Conservation (phyloP, 2,329 filamentous ascomycete species). For the Raffaelea ambrosiae region DNA sequence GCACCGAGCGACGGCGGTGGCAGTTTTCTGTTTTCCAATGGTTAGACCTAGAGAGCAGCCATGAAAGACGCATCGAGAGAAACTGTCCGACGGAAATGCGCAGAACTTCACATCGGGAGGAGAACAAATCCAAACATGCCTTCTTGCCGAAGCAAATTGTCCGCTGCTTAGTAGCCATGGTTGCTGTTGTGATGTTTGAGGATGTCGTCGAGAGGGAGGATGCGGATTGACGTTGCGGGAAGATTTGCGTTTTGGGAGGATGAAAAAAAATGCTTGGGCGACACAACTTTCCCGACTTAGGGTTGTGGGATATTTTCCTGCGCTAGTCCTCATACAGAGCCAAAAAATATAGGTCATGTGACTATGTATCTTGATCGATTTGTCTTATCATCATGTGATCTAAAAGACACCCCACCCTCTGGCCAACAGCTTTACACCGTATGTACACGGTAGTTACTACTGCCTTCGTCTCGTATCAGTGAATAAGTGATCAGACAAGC, state of each 20-base stretch:
- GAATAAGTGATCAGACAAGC: too few relatives aligned
- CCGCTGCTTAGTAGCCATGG: conserved; percentile 70
- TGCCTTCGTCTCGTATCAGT: too few relatives aligned
- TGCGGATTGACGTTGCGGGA: neutral
- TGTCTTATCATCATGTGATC: neutral
- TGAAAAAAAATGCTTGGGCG: conserved; percentile 1
- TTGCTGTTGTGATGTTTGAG: conserved; percentile 28
- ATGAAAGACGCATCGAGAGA: too few relatives aligned
- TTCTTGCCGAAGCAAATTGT: conserved; percentile 99
- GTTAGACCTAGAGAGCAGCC: too few relatives aligned
- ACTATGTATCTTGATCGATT: too few relatives aligned
- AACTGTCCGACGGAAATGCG: too few relatives aligned
- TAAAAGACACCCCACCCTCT: too few relatives aligned
- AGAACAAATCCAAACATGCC: conserved; percentile 7
- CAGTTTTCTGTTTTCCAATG: conserved; percentile 51
- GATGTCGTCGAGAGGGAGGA: conserved; percentile 1
- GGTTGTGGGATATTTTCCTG: conserved; percentile 13
- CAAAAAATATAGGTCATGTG: neutral
- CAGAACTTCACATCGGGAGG: neutral
- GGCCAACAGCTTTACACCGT: too few relatives aligned
- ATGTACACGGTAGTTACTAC: too few relatives aligned
- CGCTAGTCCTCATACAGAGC: conserved; percentile 7
- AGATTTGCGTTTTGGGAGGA: neutral
- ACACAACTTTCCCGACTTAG: conserved; percentile 9
- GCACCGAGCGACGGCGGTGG: conserved; percentile 85